These are phyloP conservation scores for Crithidia acanthocephali DNA, from an alignment of 208 protist genomes.

Conservation along the genomic window DNA sequence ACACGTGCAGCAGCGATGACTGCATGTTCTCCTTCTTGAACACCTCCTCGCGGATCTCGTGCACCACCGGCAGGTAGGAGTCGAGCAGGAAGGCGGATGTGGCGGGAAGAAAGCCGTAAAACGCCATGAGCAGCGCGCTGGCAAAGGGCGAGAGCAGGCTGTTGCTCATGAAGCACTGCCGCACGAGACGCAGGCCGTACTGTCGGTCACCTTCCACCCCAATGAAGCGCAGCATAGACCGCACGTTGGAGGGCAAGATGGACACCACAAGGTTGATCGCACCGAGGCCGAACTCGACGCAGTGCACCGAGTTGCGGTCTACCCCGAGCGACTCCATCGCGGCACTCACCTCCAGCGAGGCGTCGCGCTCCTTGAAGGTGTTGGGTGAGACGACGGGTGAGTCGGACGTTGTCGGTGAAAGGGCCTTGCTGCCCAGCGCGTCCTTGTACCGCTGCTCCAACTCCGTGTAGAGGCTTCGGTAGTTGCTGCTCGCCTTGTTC, in stretches of 20 bases:
- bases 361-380: conserved; percentile 3
- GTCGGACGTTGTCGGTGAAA: not conserved
- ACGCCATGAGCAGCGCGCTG: conserved; percentile 44
- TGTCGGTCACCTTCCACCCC: conserved; percentile 56
- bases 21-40: conserved; percentile 26
- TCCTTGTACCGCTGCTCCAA: conserved; percentile 41
- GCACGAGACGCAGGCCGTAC: conserved; percentile 42
- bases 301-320: conserved; percentile 65
- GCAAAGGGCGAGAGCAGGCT: conserved; percentile 67
- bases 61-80: conserved; percentile 34
- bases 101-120: conserved; percentile 50
- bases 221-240: conserved; percentile 48
- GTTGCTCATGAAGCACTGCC: conserved; percentile 53
- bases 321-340: conserved; percentile 42
- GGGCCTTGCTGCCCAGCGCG: conserved; percentile 6
- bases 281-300: conserved; percentile 53
- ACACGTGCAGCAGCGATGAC: conserved; percentile 64
- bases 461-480: conserved; percentile 41
- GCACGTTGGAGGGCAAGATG: conserved; percentile 42
- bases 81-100: conserved; percentile 38
- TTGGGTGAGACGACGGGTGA: conserved; percentile 13
- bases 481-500: conserved; percentile 41
- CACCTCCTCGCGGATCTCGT: conserved; percentile 30
- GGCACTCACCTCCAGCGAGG: conserved; percentile 23
- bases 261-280: conserved; percentile 52